Evolutionary conservation across 2,329 filamentous ascomycete species (phyloP), one percentile per base, ranked within the genome.

Genomic region (Trichoderma asperellum): DNA sequence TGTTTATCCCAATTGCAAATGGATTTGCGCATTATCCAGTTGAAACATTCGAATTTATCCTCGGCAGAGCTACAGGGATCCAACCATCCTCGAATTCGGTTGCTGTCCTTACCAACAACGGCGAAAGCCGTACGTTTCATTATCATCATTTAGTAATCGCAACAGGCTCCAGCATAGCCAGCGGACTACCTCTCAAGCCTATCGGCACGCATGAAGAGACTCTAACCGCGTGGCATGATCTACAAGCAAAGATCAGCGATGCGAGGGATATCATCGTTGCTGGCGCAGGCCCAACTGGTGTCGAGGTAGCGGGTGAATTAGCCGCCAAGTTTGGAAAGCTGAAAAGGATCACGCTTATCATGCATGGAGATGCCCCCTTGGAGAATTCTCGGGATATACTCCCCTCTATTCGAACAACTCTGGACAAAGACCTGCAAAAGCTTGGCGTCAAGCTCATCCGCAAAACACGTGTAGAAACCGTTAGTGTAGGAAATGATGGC

Each of bases 131-230:
- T 27, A 73, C 74, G 4, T 69, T 86, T 14, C 49, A 58, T 61
- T 88, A 87, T 75, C 82, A 86, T 74, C 82, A 87, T 32, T 24
- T 49, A 12, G 47, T 49, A 24, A 49, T 49, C 7, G 47, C 47
- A 12, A 49, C 47, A 24, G 47, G 47, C 7, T 49, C 47, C 5
- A 49, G 47, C 47, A 21, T 49, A 10, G 1, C 47, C 10, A 49
- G 47, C 79, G 88, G 8, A 76, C 87, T 49, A 85, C 85, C 2
- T 88, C 86, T 85, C 76, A 87, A 87, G 73, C 79, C 79, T 29
- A 72, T 80, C 37, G 83, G 82, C 70, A 80, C 79, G 16, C 79
- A 84, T 73, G 81, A 85, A 71, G 79, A 82, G 37, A 80, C 81
- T 2, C 63, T 79, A 4, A 74, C 76, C 1, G 75, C 77, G 12